These are phyloP conservation scores for Euphorbia lathyris DNA, from an alignment of 345 rosid species.

Conservation along the genomic window DNA sequence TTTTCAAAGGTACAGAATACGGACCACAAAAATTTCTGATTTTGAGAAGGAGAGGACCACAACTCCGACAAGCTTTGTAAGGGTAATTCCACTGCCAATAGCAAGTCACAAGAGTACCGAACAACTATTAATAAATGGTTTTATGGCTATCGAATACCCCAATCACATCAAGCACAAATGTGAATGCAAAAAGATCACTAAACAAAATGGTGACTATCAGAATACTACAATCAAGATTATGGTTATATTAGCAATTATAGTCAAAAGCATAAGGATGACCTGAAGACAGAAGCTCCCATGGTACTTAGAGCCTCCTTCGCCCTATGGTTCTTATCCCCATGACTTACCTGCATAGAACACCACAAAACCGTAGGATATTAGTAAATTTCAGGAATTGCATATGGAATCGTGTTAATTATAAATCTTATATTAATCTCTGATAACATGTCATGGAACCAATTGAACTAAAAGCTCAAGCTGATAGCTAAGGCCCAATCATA, in stretches of 20 bases:
- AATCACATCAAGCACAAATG: neutral
- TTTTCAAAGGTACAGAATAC: conserved; percentile 18
- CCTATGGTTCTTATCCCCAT: conserved; percentile 18
- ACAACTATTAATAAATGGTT: neutral
- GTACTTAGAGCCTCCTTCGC: conserved; percentile 22
- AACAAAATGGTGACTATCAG: neutral
- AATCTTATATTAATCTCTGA: no score
- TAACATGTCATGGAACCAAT: no score
- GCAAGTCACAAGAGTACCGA: neutral
- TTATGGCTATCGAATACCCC: neutral
- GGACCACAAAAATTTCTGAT: conserved; percentile 91
- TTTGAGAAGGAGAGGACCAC: conserved; percentile 81
- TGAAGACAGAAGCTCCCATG: conserved; percentile 29
- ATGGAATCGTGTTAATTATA: no score
- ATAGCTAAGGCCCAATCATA: no score
- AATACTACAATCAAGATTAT: neutral
- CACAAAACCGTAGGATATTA: neutral
- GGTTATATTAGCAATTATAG: neutral
- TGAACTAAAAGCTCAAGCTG: no score
- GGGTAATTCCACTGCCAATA: conserved; percentile 78
- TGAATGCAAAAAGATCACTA: neutral
- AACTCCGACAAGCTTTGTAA: conserved; percentile 90
- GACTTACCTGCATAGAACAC: conserved; percentile 5
- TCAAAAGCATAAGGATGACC: conserved; percentile 4
- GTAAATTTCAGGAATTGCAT: neutral